Conservation (phyloP, 257 asterid genomes). For the Striga asiatica region DNA sequence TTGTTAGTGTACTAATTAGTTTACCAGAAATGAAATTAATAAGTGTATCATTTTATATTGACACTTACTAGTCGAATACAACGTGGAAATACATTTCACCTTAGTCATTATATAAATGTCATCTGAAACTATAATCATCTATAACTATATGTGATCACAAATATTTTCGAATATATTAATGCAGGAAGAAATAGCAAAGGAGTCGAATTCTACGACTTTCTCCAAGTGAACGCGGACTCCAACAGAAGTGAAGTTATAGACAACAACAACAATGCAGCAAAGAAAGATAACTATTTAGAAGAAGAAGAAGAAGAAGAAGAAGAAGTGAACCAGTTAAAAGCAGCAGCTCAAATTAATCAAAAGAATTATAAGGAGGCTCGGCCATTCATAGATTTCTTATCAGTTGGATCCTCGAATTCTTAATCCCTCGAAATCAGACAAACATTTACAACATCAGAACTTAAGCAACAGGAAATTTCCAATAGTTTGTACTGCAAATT, state of each 20-base stretch:
- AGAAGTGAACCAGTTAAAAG: conserved; percentile 51
- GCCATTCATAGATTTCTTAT: conserved; percentile 42
- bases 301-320: conserved; percentile 15
- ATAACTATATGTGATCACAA: no score
- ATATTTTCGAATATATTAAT: conserved; percentile 10
- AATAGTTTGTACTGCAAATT: neutral
- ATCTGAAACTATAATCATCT: no score
- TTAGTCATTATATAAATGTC: no score
- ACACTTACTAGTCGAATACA: no score
- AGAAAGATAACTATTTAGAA: conserved; percentile 19
- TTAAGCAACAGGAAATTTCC: neutral
- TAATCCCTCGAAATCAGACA: neutral
- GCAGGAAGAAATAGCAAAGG: conserved; percentile 41
- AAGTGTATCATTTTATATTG: no score
- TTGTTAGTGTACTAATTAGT: no score
- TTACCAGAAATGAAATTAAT: no score
- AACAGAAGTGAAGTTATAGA: conserved; percentile 64
- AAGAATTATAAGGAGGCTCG: conserved; percentile 3
- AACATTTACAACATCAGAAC: neutral
- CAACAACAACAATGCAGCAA: conserved; percentile 16
- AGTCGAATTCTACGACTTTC: conserved; percentile 62
- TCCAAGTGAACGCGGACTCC: conserved; percentile 63
- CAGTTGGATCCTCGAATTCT: conserved; percentile 26
- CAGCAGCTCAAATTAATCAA: neutral
- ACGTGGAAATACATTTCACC: no score